Conservation (phyloP, 2,329 filamentous ascomycete genomes). For the Ilyonectria robusta region DNA sequence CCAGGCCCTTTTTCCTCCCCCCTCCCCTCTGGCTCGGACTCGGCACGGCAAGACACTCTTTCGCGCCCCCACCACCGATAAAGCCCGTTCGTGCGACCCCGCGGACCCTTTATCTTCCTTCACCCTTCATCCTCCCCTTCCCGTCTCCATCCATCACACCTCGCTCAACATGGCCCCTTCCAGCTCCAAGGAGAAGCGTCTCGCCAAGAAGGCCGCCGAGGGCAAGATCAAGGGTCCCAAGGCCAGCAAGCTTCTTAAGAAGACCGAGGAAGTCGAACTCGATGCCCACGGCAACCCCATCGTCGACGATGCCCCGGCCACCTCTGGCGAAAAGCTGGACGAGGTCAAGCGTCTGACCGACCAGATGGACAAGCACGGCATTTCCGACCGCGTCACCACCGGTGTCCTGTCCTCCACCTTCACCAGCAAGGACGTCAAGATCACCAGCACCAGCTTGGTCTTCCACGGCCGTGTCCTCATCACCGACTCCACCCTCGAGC, state of each 20-base stretch:
- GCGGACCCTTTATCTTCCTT: conserved; percentile 34
- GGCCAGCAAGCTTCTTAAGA: conserved; percentile 76
- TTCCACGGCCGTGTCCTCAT: conserved; percentile 99
- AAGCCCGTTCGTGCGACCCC: conserved; percentile 47
- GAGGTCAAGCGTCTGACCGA: conserved; percentile 89
- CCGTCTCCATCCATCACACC: conserved; percentile 32
- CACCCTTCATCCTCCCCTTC: conserved; percentile 26
- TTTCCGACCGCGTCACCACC: conserved; percentile 98
- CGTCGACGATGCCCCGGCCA: conserved; percentile 76
- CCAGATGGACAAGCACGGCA: conserved; percentile 95
- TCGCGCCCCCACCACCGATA: conserved; percentile 41
- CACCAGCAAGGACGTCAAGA: conserved; percentile 95
- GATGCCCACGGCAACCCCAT: conserved; percentile 73
- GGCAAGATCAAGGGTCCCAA: conserved; percentile 75
- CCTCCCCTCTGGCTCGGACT: conserved; percentile 41
- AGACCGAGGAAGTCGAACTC: conserved; percentile 77
- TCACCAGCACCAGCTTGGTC: conserved; percentile 91
- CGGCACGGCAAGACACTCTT: conserved; percentile 29
- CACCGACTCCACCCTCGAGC: conserved; percentile 92
- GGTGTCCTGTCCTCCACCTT: conserved; percentile 91
- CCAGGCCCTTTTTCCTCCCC: conserved; percentile 38
- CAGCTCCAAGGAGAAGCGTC: conserved; percentile 79
- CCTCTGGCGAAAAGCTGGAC: conserved; percentile 79
- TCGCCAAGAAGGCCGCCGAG: conserved; percentile 79
- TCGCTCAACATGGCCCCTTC: conserved; percentile 70